Conservation (phyloP, 352 stramenopile genomes). For the Globisporangium lucens region DNA sequence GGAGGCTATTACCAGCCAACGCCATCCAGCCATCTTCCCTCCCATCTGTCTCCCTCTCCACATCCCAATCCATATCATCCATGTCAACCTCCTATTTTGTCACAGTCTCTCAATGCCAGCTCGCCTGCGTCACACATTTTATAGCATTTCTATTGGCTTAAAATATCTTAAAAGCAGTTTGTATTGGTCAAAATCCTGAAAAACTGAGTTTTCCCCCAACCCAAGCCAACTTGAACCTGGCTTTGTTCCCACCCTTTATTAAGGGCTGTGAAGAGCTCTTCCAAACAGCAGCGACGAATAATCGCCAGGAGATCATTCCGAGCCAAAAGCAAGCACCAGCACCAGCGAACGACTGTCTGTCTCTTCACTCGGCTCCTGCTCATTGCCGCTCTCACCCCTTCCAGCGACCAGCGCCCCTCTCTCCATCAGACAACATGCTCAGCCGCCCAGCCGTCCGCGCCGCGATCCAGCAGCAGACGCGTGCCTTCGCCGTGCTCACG, state of each 20-base stretch:
- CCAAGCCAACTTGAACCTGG: not conserved
- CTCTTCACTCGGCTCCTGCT: not conserved
- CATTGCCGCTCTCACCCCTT: slow-evolving; percentile 9
- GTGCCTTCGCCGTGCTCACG: slow-evolving; percentile 71
- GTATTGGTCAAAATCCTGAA: slow-evolving; percentile 4
- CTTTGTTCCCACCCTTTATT: not conserved
- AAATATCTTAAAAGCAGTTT: not conserved
- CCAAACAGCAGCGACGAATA: slow-evolving; percentile 10
- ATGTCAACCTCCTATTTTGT: not conserved
- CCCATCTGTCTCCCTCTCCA: not conserved
- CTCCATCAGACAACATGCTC: slow-evolving; percentile 1
- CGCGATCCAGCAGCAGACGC: slow-evolving; percentile 13
- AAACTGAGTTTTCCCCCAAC: not conserved
- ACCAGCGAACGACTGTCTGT: not conserved
- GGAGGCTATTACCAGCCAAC: not conserved
- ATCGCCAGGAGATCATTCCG: slow-evolving; percentile 12
- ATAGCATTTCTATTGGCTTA: not conserved
- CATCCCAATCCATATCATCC: slow-evolving; percentile 3
- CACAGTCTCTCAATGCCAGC: not conserved
- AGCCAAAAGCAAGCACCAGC: not conserved
- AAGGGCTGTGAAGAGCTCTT: not conserved
- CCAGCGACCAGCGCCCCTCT: not conserved
- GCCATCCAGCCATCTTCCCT: not conserved
- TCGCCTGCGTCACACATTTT: not conserved
- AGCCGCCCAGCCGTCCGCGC: slow-evolving; percentile 10